phyloP scores from a whole-genome alignment of 345 rosid species.

The Iberis pinnata region DNA sequence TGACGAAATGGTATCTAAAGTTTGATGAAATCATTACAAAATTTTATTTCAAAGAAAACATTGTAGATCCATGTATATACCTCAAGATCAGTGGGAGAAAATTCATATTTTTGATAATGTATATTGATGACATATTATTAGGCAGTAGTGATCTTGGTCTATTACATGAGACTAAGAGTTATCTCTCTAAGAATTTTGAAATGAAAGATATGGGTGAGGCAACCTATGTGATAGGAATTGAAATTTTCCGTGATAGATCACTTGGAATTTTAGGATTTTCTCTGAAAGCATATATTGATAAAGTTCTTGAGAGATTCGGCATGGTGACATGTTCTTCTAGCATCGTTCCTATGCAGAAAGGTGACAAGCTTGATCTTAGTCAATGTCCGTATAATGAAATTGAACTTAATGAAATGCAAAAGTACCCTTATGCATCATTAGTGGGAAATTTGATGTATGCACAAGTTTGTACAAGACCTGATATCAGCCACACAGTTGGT shows the following conservation, averaged over 20 bases:
- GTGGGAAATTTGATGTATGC: constrained; percentile 4
- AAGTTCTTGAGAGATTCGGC: neutral
- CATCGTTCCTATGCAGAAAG: neutral
- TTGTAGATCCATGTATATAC: neutral
- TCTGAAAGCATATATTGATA: neutral
- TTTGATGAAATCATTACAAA: neutral
- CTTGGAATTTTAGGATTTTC: neutral
- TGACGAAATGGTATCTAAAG: neutral
- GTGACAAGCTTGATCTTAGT: neutral
- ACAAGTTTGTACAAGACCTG: neutral
- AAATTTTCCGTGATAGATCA: neutral
- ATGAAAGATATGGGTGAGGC: neutral
- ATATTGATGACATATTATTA: neutral
- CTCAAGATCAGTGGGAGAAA: neutral
- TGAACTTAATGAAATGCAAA: neutral
- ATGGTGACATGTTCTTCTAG: neutral
- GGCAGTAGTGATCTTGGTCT: neutral
- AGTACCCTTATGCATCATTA: neutral
- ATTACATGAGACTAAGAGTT: neutral
- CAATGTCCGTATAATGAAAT: neutral
- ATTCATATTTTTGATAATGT: neutral
- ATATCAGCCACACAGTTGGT: neutral
- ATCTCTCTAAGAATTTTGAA: neutral
- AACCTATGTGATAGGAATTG: neutral
- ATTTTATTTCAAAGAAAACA: constrained; percentile 3